Base-by-base conservation (phyloP, 179 eudicot genomes). In the Monotropa hypopitys region DNA sequence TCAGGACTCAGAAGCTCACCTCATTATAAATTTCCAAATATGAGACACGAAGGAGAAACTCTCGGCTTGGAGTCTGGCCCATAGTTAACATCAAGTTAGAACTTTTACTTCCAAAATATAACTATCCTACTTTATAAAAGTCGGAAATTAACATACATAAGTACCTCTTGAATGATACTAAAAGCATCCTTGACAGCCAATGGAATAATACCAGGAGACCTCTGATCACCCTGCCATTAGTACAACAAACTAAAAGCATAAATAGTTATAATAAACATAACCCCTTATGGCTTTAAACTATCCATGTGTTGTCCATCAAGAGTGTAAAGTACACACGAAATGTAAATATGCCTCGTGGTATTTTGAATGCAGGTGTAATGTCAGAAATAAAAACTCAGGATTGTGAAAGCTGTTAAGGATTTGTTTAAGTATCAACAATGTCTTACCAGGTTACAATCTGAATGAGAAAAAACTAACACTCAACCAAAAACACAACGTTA, bases 131-230 rank as follows among this genome's bases (percentile, higher is more conserved):
- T 38, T 21, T 20, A 53, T 21, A 42, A 3, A 68, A 7, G 30
- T 23, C 23, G 43, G 35, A 75, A 45, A 12, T 0, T 40, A 72
- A 71, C 47, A 43, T 68, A 72, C 42, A 68, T 11, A 77, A 43
- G 33, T 87, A 96, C 99, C 98, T 93, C 98, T 81, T 96, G 99
- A 72, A 96, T 96, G 63, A 96, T 93, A 78, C 99, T 90, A 79
- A 96, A 96, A 81, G 98, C 94, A 87, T 96, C 99, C 88, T 96
- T 96, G 74, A 96, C 99, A 84, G 99, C 99, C 88, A 96, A 87
- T 15, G 99, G 99, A 83, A 96, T 96, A 62, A 93, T 89, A 51
- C 99, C 99, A 62, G 99, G 99, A 78, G 99, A 96, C 84, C 98
- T 89, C 84, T 96, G 99, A 85, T 96, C 98, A 70, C 99, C 98